Evolutionary conservation across 306 rosid genomes (phyloP).

Genomic region (Prosopis cineraria): DNA sequence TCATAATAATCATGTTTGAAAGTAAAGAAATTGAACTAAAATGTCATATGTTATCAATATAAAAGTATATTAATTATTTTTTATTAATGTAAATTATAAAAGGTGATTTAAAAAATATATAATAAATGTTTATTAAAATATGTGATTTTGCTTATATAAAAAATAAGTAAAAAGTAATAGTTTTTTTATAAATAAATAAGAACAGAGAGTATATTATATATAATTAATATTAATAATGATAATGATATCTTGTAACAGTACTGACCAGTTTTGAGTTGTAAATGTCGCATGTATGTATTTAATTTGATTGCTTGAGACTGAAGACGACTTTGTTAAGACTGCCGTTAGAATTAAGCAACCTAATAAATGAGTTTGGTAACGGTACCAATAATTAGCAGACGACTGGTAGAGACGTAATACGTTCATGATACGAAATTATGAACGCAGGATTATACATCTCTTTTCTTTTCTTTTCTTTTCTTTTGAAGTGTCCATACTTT

Average conservation of each 20-base stretch:
- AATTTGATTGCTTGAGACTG: not conserved
- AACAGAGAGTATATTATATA: too few species aligned
- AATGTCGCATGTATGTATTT: not conserved
- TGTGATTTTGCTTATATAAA: too few species aligned
- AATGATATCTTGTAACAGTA: not conserved
- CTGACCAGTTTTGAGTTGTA: not conserved
- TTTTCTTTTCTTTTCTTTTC: not conserved
- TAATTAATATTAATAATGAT: not conserved
- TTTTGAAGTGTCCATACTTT: not conserved
- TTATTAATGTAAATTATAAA: too few species aligned
- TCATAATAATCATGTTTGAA: too few species aligned
- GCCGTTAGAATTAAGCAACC: conserved; percentile 2
- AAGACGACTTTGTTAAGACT: not conserved
- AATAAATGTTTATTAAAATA: too few species aligned
- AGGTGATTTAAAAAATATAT: too few species aligned
- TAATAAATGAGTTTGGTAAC: not conserved
- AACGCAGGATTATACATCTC: not conserved
- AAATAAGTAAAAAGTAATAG: too few species aligned
- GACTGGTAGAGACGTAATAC: not conserved
- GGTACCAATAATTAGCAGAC: not conserved
- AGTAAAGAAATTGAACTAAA: too few species aligned
- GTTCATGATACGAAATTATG: not conserved
- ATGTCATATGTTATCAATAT: too few species aligned
- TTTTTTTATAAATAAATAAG: too few species aligned
- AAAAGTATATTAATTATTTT: too few species aligned